Evolutionary conservation across 345 rosid species (phyloP).

Genomic region (Trapa bicornis): DNA sequence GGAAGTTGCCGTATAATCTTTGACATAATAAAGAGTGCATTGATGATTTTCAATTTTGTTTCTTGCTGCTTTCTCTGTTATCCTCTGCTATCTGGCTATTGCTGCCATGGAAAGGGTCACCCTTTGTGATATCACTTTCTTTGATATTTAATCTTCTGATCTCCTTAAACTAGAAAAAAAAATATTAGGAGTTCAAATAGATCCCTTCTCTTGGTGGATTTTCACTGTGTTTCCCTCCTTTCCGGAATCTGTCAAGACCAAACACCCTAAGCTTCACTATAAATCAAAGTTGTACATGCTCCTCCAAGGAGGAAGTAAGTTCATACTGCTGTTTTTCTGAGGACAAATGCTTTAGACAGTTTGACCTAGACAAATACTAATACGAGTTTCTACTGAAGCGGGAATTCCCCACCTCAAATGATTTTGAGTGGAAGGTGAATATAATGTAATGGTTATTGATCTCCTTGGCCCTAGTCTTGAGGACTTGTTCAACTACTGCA

Average conservation of each 20-base stretch:
- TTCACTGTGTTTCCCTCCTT: not conserved
- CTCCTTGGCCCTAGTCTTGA: conserved; percentile 90
- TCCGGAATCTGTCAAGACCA: conserved; percentile 74
- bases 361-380: not conserved
- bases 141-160: not conserved
- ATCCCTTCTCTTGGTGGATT: not conserved
- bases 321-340: conserved; percentile 1
- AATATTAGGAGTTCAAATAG: not conserved
- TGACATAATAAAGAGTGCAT: not conserved
- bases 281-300: conserved; percentile 77
- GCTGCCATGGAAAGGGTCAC: not conserved
- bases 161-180: not conserved
- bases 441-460: conserved; percentile 75
- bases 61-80: not conserved
- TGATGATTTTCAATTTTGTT: not conserved
- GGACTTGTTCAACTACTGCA: conserved; percentile 78
- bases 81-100: not conserved
- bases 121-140: not conserved
- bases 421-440: conserved; percentile 76
- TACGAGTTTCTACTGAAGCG: conserved; percentile 23
- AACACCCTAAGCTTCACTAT: conserved; percentile 77
- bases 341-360: not conserved
- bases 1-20: not conserved
- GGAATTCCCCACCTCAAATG: conserved; percentile 85
- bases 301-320: conserved; percentile 89